Conservation (phyloP, 1,284 basidiomycete species). For the Rhodotorula mucilaginosa region DNA sequence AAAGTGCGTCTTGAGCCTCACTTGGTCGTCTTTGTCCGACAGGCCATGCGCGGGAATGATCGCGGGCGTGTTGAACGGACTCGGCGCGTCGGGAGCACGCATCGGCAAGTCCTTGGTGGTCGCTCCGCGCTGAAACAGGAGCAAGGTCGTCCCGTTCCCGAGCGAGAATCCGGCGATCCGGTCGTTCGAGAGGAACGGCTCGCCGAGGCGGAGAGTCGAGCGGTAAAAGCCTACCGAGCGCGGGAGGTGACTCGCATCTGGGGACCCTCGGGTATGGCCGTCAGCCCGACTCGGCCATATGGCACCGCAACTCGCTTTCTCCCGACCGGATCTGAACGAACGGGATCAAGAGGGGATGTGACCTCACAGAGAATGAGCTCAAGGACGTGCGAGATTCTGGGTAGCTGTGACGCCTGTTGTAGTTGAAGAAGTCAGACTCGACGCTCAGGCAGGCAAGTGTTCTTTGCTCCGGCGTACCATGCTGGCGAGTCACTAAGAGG, state of each 20-base stretch:
- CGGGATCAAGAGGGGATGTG: too few species aligned
- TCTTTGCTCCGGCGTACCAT: too few species aligned
- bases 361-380: constrained; percentile 32
- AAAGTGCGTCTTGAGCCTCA: constrained; percentile 27
- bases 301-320: too few species aligned
- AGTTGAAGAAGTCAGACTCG: too few species aligned
- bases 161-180: constrained; percentile 34
- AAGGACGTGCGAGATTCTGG: constrained; percentile 33
- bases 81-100: background rate
- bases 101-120: constrained; percentile 3
- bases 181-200: constrained; percentile 15
- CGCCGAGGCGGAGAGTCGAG: constrained; percentile 22
- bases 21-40: background rate
- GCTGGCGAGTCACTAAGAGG: too few species aligned
- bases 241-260: constrained; percentile 11
- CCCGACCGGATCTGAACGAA: background rate
- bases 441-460: too few species aligned
- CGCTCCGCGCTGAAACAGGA: constrained; percentile 32
- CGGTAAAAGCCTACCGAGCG: constrained; percentile 28
- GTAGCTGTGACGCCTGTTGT: constrained; percentile 14
- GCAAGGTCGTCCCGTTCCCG: constrained; percentile 18
- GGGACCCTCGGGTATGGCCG: background rate
- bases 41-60: constrained; percentile 30
- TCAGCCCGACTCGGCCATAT: constrained; percentile 4
- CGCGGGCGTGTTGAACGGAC: background rate